Conservation (phyloP, 106 monocot genomes). For the Gastrodia elata region DNA sequence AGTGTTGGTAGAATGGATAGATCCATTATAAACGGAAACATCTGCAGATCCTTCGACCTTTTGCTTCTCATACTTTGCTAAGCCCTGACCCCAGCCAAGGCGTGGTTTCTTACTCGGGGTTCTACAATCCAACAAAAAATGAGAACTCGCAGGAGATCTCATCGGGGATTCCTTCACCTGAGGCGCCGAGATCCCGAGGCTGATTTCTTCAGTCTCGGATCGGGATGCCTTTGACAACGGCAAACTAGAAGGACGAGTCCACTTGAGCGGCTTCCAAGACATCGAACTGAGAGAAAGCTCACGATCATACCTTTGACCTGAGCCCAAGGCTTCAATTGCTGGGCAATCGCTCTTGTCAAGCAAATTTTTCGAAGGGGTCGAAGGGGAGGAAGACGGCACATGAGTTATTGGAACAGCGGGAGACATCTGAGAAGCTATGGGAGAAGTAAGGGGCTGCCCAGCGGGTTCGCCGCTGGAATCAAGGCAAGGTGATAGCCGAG, state of each 20-base stretch:
- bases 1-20: slow-evolving; percentile 13
- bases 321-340: slow-evolving; percentile 28
- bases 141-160: slow-evolving; percentile 21
- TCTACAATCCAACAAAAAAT: slow-evolving; percentile 35
- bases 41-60: slow-evolving; percentile 64
- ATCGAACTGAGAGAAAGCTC: slow-evolving; percentile 39
- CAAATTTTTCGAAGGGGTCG: slow-evolving; percentile 18
- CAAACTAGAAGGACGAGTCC: slow-evolving; percentile 41
- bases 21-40: slow-evolving; percentile 10
- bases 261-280: slow-evolving; percentile 47
- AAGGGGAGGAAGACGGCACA: slow-evolving; percentile 12
- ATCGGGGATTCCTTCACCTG: slow-evolving; percentile 34
- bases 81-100: slow-evolving; percentile 92
- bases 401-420: slow-evolving; percentile 31
- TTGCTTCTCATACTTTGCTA: slow-evolving; percentile 87
- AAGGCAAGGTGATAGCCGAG: slow-evolving; percentile 42
- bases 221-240: slow-evolving; percentile 16
- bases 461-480: slow-evolving; percentile 20
- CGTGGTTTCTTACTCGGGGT: slow-evolving; percentile 66
- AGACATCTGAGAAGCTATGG: slow-evolving; percentile 46
- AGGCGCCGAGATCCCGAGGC: slow-evolving; percentile 22
- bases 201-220: slow-evolving; percentile 26
- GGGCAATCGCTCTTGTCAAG: slow-evolving; percentile 20
- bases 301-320: slow-evolving; percentile 27
- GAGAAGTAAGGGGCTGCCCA: slow-evolving; percentile 13